Evolutionary conservation across 371 early-diverging fungal genomes (phyloP), one percentile per base, ranked within the genome.

Genomic region (Zopfochytrium polystomum): DNA sequence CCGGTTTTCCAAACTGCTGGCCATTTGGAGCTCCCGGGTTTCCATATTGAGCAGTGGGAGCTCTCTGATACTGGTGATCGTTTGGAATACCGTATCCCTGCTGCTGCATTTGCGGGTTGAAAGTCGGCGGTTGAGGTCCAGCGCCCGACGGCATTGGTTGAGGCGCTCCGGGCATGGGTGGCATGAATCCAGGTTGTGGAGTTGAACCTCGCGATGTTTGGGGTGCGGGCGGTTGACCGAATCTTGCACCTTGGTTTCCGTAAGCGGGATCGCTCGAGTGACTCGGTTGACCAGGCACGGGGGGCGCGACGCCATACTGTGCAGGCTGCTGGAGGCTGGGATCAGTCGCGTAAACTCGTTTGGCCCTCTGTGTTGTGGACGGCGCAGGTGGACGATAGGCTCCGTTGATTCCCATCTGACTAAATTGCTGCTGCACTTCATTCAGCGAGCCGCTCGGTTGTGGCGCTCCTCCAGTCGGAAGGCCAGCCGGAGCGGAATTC

Each of bases 401-500:
- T 26, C 44, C 44, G 4, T 9, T 18, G 35, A 29, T 22, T 22
- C n/a, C 47, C 58, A 58, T 58, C 58, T 58, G 58, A 22, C 51
- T 52, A 3, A 59, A 5, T 33, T 49, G 60, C n/a, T 15, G 29
- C 18, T 6, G n/a, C 27, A 47, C 13, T 15, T 3, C 38, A 20
- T 38, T 7, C 11, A 38, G 11, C 18, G 11, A 7, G 38, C 18
- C 18, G 38, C 7, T 38, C 7, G 7, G 38, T 38, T 38, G 38
- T 18, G 18, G 11, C 38, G 38, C 11, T 38, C 11, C 11, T 38
- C 38, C 11, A 38, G 18, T 7, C 7, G 38, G 38, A 38, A 18
- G 38, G 38, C 38, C 38, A 38, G 38, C 7, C 7, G 38, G 38
- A 18, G 38, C 7, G 11, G 38, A 38, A 38, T 38, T 18, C 11